Percentiles rank a stretch among this genome's conserved stretches.
These are phyloP conservation scores for Cutaneotrichosporon sp. DNA, from an alignment of 1,284 basidiomycete species.

Conservation along the genomic window DNA sequence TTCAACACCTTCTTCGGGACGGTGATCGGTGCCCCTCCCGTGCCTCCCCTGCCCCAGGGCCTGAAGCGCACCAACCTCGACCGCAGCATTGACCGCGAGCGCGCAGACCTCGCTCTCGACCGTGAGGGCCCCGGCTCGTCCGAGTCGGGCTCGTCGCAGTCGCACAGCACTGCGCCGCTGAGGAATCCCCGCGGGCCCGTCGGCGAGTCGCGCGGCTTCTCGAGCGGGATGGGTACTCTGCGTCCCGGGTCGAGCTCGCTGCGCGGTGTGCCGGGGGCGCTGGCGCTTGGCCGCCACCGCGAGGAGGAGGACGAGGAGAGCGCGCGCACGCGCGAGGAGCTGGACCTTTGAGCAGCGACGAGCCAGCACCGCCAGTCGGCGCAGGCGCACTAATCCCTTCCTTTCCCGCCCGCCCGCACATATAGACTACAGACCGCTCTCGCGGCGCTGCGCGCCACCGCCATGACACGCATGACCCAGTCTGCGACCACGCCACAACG, in stretches of 20 bases:
- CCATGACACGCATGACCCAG: conserved; percentile 9
- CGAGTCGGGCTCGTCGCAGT: conserved; percentile 9
- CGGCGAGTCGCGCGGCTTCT: conserved; percentile 39
- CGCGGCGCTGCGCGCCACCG: background rate
- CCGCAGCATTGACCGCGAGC: conserved; percentile 4
- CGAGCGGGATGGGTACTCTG: conserved; percentile 13
- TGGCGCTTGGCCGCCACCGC: conserved; percentile 28
- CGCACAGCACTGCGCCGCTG: conserved; percentile 30
- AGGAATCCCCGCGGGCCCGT: conserved; percentile 49
- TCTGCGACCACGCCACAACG: conserved; percentile 8
- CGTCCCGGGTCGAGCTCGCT: conserved; percentile 21
- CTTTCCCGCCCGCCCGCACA: background rate
- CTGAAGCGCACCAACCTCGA: conserved; percentile 16
- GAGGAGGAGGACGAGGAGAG: conserved; percentile 43
- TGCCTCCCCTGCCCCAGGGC: conserved; percentile 37
- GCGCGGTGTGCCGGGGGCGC: conserved; percentile 24
- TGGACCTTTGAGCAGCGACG: conserved; percentile 21
- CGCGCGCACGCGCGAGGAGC: conserved; percentile 24
- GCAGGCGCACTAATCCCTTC: too few species aligned
- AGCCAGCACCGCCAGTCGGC: too few species aligned
- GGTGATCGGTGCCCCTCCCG: conserved; percentile 38
- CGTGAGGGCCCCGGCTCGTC: conserved; percentile 4
- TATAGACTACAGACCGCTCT: background rate
- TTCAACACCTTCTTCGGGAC: conserved; percentile 38
- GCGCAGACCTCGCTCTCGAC: background rate